Percentiles rank a stretch among this genome's conserved stretches.
phyloP scores from a whole-genome alignment of 768 basidiomycete genomes.

The Lactifluus pinguis region DNA sequence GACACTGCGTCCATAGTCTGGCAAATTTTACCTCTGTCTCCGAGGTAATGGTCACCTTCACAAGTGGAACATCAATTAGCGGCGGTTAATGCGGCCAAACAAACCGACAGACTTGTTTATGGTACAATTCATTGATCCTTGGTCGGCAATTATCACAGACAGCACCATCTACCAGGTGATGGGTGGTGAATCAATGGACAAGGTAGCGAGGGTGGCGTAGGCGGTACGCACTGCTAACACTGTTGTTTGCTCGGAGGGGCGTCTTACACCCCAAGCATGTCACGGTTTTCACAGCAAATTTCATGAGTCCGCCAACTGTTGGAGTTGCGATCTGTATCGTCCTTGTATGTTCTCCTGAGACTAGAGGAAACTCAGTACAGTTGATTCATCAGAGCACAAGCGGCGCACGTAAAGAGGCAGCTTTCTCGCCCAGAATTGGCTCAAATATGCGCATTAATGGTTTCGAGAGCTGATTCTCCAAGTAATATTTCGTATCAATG shows the following conservation, averaged over 20 bases:
- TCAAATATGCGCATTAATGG: conserved; percentile 97
- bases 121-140: conserved; percentile 80
- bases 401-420: conserved; percentile 64
- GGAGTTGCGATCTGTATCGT: conserved; percentile 96
- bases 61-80: not conserved
- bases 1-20: conserved; percentile 96
- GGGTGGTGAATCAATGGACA: not conserved
- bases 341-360: conserved; percentile 93
- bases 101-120: conserved; percentile 63
- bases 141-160: conserved; percentile 92
- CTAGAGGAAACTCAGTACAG: conserved; percentile 33
- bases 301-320: conserved; percentile 94
- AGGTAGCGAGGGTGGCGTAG: not conserved
- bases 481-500: conserved; percentile 95
- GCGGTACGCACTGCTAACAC: conserved; percentile 47
- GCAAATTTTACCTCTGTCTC: conserved; percentile 86
- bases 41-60: conserved; percentile 48
- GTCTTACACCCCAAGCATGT: conserved; percentile 97
- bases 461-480: conserved; percentile 96
- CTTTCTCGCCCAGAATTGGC: conserved; percentile 91
- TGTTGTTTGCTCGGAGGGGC: conserved; percentile 68
- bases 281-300: conserved; percentile 92
- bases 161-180: conserved; percentile 56
- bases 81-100: not conserved
- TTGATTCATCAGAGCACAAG: not conserved